A percentile compares a stretch with the other conserved stretches of the same genome.
Conservation (phyloP, 2,329 filamentous ascomycete species). For the Didymella segeticola region DNA sequence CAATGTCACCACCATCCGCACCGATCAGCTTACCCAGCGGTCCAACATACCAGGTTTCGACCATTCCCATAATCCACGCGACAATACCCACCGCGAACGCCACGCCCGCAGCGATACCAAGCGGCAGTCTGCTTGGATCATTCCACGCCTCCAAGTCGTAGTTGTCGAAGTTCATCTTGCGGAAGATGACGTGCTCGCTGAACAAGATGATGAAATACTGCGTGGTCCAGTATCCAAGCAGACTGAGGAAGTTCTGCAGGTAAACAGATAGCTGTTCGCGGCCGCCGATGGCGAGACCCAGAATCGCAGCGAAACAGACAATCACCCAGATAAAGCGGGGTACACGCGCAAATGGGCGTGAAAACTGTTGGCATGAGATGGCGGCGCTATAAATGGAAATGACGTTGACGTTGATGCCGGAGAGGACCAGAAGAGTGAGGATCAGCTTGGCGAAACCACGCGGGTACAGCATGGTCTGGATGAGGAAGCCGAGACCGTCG, state of each 20-base stretch:
- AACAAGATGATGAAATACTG: conserved; percentile 56
- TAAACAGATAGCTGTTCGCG: conserved; percentile 52
- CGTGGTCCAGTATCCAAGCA: conserved; percentile 58
- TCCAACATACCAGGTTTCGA: conserved; percentile 63
- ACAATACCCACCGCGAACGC: conserved; percentile 51
- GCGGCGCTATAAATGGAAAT: conserved; percentile 59
- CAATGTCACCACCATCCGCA: conserved; percentile 35
- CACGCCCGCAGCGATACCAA: conserved; percentile 50
- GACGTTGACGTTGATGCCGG: conserved; percentile 55
- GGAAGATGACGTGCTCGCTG: conserved; percentile 55
- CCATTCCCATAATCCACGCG: conserved; percentile 64
- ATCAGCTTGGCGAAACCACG: conserved; percentile 58
- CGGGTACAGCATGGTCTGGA: conserved; percentile 55
- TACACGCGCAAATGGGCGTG: conserved; percentile 58
- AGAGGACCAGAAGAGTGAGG: conserved; percentile 53
- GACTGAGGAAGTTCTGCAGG: conserved; percentile 54
- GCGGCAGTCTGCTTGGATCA: conserved; percentile 50
- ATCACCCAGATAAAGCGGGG: conserved; percentile 59
- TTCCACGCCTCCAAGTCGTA: conserved; percentile 58
- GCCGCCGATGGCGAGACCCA: conserved; percentile 54
- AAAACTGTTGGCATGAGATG: conserved; percentile 56
- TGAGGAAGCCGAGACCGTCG: conserved; percentile 56
- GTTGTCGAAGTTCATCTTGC: conserved; percentile 57
- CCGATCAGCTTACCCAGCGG: conserved; percentile 39
- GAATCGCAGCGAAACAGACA: conserved; percentile 52